Evolutionary conservation across 768 basidiomycete species (phyloP), one percentile per base, ranked within the genome.

Genomic region (Macrolepiota dolichaula): DNA sequence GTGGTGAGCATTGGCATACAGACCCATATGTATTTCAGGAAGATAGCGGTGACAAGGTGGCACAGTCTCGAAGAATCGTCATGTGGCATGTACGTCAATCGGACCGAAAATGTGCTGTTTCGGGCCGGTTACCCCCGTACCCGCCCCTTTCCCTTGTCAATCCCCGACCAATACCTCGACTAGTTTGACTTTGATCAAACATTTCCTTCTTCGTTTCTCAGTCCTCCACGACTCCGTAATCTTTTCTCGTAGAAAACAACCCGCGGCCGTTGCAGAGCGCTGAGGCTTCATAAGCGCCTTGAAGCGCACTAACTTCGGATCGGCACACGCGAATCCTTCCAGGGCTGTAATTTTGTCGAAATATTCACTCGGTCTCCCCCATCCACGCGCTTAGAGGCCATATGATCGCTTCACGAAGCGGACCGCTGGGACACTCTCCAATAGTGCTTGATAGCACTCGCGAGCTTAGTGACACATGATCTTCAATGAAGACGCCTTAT

Each of bases 401-500:
- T 47, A 51, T 62, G 51, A 51, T 15, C 22, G 3, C 7, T 13
- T 12, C n/a, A 37, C 22, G 13, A 27, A 17, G 29, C 57, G 57
- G 57, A 44, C 51, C 56, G 55, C 38, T 46, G 6, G 17, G 2
- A 13, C 17, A 35, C 51, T 47, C 44, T 19, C 36, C 38, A 29
- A 50, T 36, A 11, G 19, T 29, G 24, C n/a, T 32, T 32, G 29
- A 32, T 50, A 50, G 4, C 24, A 37, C 47, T 37, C 32, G 15
- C 22, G 46, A 52, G 36, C 32, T 25, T 19, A 37, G 32, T 52
- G 29, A 55, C 59, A 61, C 59, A 61, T 61, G 59, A 61, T 61
- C 22, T n/a, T 46, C 29, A 15, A n/a, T 7, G 29, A 52, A 35
- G 11, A 35, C 15, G 49, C 44, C 3, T n/a, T 54, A 55, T 61